Conservation (phyloP, 805 yeast genomes). For the Kodamaea nitidulidarum region DNA sequence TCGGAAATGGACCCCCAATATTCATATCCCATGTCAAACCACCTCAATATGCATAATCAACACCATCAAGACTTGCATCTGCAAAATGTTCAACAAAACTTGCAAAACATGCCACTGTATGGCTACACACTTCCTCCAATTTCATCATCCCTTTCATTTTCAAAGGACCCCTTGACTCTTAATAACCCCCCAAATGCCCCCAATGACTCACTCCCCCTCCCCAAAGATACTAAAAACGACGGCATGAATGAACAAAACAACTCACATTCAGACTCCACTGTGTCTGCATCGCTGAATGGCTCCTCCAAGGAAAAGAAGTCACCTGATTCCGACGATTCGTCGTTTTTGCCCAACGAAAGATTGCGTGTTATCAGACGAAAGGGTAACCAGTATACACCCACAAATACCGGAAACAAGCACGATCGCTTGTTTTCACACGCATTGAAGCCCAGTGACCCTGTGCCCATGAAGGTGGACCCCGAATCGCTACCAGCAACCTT, state of each 20-base stretch:
- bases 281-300: neutral
- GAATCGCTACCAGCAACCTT: neutral
- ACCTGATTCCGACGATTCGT: slow-evolving; percentile 3
- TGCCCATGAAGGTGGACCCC: neutral
- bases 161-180: too few species aligned
- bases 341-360: slow-evolving; percentile 24
- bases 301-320: neutral
- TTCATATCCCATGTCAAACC: slow-evolving; percentile 2
- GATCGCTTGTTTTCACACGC: slow-evolving; percentile 18
- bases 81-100: too few species aligned
- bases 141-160: too few species aligned
- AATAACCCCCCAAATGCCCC: too few species aligned
- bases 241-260: neutral
- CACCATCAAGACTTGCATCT: slow-evolving; percentile 2
- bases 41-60: slow-evolving; percentile 1
- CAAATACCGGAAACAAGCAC: slow-evolving; percentile 4
- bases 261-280: slow-evolving; percentile 1
- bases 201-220: slow-evolving; percentile 2
- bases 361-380: slow-evolving; percentile 22
- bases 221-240: slow-evolving; percentile 1
- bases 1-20: too few species aligned
- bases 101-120: too few species aligned
- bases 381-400: slow-evolving; percentile 11
- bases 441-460: slow-evolving; percentile 18
- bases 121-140: too few species aligned